These are phyloP conservation scores for Spatholobus suberectus DNA, from an alignment of 306 rosid species.

Conservation along the genomic window DNA sequence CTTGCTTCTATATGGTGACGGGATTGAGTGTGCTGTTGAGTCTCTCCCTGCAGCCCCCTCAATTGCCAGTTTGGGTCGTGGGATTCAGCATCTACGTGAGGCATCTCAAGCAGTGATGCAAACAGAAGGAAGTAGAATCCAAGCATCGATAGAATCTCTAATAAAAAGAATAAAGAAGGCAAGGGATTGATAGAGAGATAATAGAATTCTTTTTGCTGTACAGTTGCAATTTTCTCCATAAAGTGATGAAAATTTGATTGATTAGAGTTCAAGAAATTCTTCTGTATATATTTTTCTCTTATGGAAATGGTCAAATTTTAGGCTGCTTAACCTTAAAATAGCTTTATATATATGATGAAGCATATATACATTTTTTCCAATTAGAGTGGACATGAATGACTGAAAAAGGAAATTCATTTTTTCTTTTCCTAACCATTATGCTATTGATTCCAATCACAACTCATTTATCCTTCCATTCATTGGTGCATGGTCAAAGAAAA, in stretches of 20 bases:
- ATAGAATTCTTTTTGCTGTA: constrained; percentile 32
- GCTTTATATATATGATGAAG: too few species aligned
- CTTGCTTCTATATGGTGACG: constrained; percentile 65
- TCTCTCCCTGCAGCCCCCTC: constrained; percentile 84
- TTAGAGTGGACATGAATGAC: too few species aligned
- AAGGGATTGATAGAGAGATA: constrained; percentile 51
- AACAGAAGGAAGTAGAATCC: constrained; percentile 65
- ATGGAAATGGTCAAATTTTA: not conserved
- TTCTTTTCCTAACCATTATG: too few species aligned
- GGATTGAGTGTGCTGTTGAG: too few species aligned
- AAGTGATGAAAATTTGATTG: constrained; percentile 30
- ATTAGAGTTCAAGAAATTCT: constrained; percentile 41
- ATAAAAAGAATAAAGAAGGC: constrained; percentile 61
- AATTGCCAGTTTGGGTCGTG: too few species aligned
- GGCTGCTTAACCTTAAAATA: constrained; percentile 10
- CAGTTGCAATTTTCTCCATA: constrained; percentile 35
- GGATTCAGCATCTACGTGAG: too few species aligned
- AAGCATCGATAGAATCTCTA: constrained; percentile 63
- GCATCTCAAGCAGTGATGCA: constrained; percentile 56
- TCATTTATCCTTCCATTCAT: too few species aligned
- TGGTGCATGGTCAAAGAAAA: too few species aligned
- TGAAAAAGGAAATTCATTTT: too few species aligned
- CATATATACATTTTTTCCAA: too few species aligned
- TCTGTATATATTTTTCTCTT: constrained; percentile 44
- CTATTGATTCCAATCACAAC: too few species aligned